Percentiles rank a stretch among this genome's conserved stretches.
phyloP scores from a whole-genome alignment of 129 eudicot genomes.

The Centella asiatica region DNA sequence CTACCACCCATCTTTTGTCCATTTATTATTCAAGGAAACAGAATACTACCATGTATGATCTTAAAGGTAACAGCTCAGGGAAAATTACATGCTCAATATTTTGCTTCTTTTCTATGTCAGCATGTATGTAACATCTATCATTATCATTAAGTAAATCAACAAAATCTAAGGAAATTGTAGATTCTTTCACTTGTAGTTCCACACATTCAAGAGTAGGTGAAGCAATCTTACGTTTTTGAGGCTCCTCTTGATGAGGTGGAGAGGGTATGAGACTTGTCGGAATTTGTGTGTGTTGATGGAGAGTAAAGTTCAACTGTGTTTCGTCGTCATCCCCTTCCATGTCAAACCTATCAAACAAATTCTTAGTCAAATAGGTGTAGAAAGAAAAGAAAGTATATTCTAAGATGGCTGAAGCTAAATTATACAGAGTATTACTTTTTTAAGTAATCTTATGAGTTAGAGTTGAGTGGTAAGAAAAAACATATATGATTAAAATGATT shows the following conservation, averaged over 20 bases:
- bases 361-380: not conserved
- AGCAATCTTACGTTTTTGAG: constrained; percentile 39
- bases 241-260: constrained; percentile 48
- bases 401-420: not conserved
- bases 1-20: not conserved
- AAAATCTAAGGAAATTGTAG: not conserved
- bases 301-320: constrained; percentile 34
- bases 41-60: not conserved
- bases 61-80: not conserved
- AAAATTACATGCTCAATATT: not conserved
- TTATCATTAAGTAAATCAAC: not conserved
- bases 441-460: not conserved
- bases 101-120: not conserved
- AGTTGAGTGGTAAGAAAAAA: not conserved
- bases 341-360: constrained; percentile 56
- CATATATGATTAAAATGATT: not conserved
- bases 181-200: not conserved
- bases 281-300: constrained; percentile 36
- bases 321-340: constrained; percentile 73
- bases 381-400: not conserved
- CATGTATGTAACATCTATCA: not conserved
- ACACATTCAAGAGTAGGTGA: constrained; percentile 9
- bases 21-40: not conserved
- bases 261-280: constrained; percentile 51
- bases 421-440: too few relatives aligned